Evolutionary conservation across 148 eudicot species (phyloP).

Genomic region (Cornus controversa): DNA sequence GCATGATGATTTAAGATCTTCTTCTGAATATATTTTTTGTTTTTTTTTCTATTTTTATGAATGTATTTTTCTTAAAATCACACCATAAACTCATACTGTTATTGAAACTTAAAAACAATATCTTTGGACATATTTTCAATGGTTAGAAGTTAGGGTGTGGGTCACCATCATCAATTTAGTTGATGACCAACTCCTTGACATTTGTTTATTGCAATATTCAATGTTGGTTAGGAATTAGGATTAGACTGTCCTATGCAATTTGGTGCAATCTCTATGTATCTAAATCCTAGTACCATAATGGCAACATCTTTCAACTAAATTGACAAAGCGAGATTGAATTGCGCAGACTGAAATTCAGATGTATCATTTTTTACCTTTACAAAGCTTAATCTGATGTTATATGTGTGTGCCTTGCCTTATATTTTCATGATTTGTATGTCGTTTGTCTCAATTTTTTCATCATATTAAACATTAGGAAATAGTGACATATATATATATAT

Average conservation of each 20-base stretch:
- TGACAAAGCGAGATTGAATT: not conserved
- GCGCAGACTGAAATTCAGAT: not conserved
- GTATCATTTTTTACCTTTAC: too few relatives aligned
- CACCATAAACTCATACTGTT: not conserved
- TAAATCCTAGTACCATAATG: too few relatives aligned
- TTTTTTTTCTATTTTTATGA: not conserved
- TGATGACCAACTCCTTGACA: constrained; percentile 17
- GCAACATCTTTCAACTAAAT: not conserved
- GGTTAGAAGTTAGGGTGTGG: constrained; percentile 6
- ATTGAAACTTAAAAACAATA: not conserved
- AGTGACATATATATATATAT: too few relatives aligned
- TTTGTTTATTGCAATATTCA: not conserved
- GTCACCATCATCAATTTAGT: constrained; percentile 15
- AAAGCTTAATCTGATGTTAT: too few relatives aligned
- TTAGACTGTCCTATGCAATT: not conserved
- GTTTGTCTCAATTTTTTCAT: not conserved
- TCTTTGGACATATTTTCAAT: not conserved
- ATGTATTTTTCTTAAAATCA: not conserved
- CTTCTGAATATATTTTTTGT: not conserved
- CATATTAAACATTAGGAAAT: not conserved
- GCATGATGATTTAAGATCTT: too few relatives aligned
- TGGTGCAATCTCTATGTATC: not conserved
- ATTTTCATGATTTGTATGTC: not conserved
- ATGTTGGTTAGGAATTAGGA: not conserved
- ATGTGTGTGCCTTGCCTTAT: not conserved